Evolutionary conservation across 495 filamentous ascomycete species (phyloP).

Genomic region (Penicillium silybi): DNA sequence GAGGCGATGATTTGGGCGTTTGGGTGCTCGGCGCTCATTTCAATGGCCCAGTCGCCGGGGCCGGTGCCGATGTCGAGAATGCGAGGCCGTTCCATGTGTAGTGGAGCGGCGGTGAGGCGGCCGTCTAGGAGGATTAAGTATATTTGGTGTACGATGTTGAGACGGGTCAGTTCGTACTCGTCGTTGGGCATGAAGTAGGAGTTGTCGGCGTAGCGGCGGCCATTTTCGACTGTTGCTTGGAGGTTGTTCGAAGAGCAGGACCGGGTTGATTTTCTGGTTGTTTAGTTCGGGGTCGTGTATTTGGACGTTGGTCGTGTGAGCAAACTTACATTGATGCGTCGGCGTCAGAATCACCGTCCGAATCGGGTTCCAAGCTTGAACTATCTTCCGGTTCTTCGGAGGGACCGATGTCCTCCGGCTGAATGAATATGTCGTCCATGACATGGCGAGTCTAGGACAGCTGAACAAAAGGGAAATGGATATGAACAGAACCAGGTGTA

Average conservation of each 20-base stretch:
- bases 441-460: constrained; percentile 22
- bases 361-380: constrained; percentile 13
- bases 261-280: constrained; percentile 50
- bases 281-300: background rate
- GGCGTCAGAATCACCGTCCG: constrained; percentile 19
- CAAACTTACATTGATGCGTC: constrained; percentile 27
- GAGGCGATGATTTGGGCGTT: constrained; percentile 63
- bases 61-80: constrained; percentile 70
- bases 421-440: constrained; percentile 27
- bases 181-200: constrained; percentile 76
- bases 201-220: constrained; percentile 61
- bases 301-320: no score
- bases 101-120: constrained; percentile 54
- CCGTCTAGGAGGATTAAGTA: constrained; percentile 58
- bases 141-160: constrained; percentile 64
- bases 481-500: background rate
- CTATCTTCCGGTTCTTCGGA: background rate
- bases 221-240: constrained; percentile 57
- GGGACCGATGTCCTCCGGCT: constrained; percentile 5
- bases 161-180: constrained; percentile 65
- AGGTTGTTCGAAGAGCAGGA: constrained; percentile 56
- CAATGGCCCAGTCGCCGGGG: constrained; percentile 71
- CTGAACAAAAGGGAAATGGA: background rate
- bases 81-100: constrained; percentile 47
- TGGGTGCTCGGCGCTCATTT: constrained; percentile 61